phyloP scores from a whole-genome alignment of 495 filamentous ascomycete genomes.

The Aspergillus campestris region DNA sequence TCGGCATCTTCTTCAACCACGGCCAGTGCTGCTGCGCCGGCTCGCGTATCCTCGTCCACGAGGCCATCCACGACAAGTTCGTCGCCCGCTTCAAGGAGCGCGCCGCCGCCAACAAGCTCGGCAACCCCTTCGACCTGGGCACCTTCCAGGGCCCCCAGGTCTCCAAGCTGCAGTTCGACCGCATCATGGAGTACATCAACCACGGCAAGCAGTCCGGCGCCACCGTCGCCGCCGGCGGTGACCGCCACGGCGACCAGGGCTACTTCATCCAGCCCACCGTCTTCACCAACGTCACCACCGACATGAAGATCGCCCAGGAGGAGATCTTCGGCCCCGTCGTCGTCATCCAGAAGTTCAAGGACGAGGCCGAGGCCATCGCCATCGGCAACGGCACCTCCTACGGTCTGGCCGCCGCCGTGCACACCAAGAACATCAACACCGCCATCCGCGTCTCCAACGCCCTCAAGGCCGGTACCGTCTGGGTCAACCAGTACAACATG shows the following conservation, averaged over 20 bases:
- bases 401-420: slow-evolving; percentile 81
- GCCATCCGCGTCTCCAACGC: slow-evolving; percentile 80
- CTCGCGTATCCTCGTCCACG: slow-evolving; percentile 92
- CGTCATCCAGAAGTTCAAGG: slow-evolving; percentile 89
- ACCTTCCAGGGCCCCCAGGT: slow-evolving; percentile 99
- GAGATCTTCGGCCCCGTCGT: slow-evolving; percentile 98
- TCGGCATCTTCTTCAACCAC: slow-evolving; percentile 98
- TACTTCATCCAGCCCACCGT: slow-evolving; percentile 99
- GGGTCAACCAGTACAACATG: slow-evolving; percentile 91
- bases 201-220: slow-evolving; percentile 82
- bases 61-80: slow-evolving; percentile 94
- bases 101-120: slow-evolving; percentile 73
- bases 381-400: slow-evolving; percentile 77
- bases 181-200: slow-evolving; percentile 97
- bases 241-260: slow-evolving; percentile 79
- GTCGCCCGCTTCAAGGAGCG: slow-evolving; percentile 80
- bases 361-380: slow-evolving; percentile 73
- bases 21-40: slow-evolving; percentile 98
- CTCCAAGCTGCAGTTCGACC: slow-evolving; percentile 89
- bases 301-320: slow-evolving; percentile 99
- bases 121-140: slow-evolving; percentile 76
- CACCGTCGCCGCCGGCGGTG: slow-evolving; percentile 75
- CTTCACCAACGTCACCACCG: slow-evolving; percentile 76
- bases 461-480: slow-evolving; percentile 80
- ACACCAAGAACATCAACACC: slow-evolving; percentile 90